phyloP scores from a whole-genome alignment of 345 rosid genomes.

The Gynandropsis gynandra region DNA sequence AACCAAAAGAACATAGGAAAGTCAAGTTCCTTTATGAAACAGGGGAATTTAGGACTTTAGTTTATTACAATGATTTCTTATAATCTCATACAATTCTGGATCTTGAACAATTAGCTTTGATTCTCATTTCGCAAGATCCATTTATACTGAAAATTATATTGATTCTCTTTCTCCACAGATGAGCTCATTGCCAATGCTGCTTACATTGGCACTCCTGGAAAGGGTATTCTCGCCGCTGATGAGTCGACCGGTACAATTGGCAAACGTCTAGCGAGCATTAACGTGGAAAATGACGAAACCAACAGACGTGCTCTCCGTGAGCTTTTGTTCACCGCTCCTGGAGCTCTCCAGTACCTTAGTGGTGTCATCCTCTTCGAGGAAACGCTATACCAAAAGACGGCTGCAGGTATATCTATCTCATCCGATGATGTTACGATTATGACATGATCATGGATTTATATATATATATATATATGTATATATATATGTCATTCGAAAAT shows the following conservation, averaged over 20 bases:
- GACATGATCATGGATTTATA: too few relatives aligned
- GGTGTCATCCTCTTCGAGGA: conserved; percentile 69
- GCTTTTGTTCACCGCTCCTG: conserved; percentile 65
- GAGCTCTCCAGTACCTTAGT: conserved; percentile 51
- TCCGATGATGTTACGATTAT: too few relatives aligned
- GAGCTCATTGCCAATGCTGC: conserved; percentile 66
- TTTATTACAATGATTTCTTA: too few relatives aligned
- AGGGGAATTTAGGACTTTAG: too few relatives aligned
- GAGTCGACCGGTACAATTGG: conserved; percentile 86
- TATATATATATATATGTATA: too few relatives aligned
- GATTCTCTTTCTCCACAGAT: conserved; percentile 23
- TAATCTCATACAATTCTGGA: too few relatives aligned
- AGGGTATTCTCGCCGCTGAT: conserved; percentile 87
- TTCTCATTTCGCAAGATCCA: not conserved
- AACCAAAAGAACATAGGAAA: too few relatives aligned
- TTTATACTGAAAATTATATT: not conserved
- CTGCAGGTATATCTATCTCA: conserved; percentile 33
- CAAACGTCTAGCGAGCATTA: conserved; percentile 67
- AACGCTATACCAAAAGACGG: conserved; percentile 61
- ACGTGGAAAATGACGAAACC: conserved; percentile 58
- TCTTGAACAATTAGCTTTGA: not conserved
- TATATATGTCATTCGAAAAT: too few relatives aligned
- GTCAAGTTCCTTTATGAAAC: too few relatives aligned
- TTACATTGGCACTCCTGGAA: conserved; percentile 82
- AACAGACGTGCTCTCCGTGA: conserved; percentile 77